Percentiles rank a stretch among this genome's conserved stretches.
These are phyloP conservation scores for Haberlea rhodopensis DNA, from an alignment of 257 asterid species.

Conservation along the genomic window DNA sequence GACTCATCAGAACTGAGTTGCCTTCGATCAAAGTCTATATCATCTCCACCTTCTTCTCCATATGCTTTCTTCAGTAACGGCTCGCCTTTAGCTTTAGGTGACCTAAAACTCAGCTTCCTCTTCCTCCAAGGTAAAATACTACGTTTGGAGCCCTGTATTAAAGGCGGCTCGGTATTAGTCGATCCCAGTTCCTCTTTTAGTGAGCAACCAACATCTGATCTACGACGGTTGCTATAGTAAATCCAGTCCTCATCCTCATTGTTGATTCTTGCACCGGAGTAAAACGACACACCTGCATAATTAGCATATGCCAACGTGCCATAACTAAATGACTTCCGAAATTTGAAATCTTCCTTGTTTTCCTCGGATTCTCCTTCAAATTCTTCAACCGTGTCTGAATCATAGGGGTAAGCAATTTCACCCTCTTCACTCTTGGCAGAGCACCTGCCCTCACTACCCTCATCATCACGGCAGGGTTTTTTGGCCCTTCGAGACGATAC, in stretches of 20 bases:
- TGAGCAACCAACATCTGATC: constrained; percentile 65
- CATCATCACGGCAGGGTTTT: constrained; percentile 82
- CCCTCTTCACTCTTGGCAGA: constrained; percentile 87
- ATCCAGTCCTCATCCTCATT: constrained; percentile 75
- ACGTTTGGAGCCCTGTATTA: constrained; percentile 56
- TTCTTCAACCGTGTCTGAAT: constrained; percentile 68
- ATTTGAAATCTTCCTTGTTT: constrained; percentile 47
- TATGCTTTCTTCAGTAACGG: constrained; percentile 81
- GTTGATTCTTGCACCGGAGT: constrained; percentile 48
- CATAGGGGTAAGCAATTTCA: constrained; percentile 74
- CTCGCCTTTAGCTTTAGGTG: constrained; percentile 92
- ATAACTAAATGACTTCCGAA: constrained; percentile 84
- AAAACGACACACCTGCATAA: constrained; percentile 59
- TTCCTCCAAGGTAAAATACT: constrained; percentile 93
- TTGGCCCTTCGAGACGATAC: constrained; percentile 79
- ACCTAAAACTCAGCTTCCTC: constrained; percentile 82
- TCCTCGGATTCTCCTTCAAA: constrained; percentile 80
- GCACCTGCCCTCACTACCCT: constrained; percentile 68
- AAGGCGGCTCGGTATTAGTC: constrained; percentile 41
- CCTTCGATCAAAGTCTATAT: constrained; percentile 86
- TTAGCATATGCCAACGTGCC: constrained; percentile 86
- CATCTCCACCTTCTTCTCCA: constrained; percentile 99
- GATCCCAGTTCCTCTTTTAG: constrained; percentile 38
- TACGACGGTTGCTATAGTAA: constrained; percentile 85
- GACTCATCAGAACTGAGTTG: constrained; percentile 92